phyloP scores from a whole-genome alignment of 139 green algal genomes.

The Chlamydomonas eustigma region DNA sequence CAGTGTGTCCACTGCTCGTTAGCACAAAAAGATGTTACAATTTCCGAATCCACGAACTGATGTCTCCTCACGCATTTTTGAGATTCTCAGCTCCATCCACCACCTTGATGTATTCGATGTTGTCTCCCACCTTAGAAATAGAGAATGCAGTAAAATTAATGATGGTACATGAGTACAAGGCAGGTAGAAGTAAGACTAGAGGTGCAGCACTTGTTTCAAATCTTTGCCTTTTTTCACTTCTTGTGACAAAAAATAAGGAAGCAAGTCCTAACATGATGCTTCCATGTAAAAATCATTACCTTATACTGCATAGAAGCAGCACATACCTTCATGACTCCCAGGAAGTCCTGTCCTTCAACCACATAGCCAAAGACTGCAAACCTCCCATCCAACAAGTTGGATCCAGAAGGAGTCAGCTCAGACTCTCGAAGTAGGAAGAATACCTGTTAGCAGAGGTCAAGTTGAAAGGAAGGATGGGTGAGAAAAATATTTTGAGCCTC shows the following conservation, averaged over 20 bases:
- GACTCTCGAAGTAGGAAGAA: conserved; percentile 98
- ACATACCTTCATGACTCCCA: conserved; percentile 38
- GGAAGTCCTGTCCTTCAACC: conserved; percentile 56
- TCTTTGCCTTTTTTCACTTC: too few species aligned
- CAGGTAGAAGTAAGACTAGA: too few species aligned
- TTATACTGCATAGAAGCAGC: not conserved
- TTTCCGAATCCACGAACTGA: too few species aligned
- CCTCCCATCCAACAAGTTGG: conserved; percentile 96
- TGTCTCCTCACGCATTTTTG: conserved; percentile 29
- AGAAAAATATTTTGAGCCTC: not conserved
- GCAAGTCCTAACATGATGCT: too few species aligned
- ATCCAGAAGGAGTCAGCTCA: conserved; percentile 92
- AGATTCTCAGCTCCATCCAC: conserved; percentile 70
- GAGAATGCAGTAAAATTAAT: not conserved
- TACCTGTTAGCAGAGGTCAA: too few species aligned
- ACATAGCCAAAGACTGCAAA: conserved; percentile 98
- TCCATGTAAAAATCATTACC: not conserved
- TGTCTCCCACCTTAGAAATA: conserved; percentile 71
- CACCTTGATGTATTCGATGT: conserved; percentile 81
- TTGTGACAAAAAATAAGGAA: too few species aligned
- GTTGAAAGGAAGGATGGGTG: not conserved
- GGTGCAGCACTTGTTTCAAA: too few species aligned
- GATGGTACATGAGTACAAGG: too few species aligned
- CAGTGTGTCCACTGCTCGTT: too few species aligned
- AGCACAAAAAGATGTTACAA: too few species aligned